Evolutionary conservation across 495 filamentous ascomycete genomes (phyloP).

Genomic region (Penicillium manginii): DNA sequence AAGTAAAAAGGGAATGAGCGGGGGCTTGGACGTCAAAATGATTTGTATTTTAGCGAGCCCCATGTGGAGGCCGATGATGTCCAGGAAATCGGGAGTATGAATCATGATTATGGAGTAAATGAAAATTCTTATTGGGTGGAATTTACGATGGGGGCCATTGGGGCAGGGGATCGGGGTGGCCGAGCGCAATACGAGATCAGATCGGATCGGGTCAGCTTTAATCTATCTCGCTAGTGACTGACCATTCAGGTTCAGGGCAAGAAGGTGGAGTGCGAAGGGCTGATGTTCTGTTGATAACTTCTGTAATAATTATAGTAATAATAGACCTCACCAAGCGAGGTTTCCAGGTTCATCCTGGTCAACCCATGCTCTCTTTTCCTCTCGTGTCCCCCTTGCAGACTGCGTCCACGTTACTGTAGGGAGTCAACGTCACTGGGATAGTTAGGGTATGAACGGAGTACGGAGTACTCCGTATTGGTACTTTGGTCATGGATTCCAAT

Average conservation of each 20-base stretch:
- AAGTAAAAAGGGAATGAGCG: slow-evolving; percentile 5
- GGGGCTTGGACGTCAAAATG: slow-evolving; percentile 12
- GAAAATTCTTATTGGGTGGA: slow-evolving; percentile 6
- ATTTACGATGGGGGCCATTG: neutral
- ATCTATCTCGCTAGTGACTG: slow-evolving; percentile 4
- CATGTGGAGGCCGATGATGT: slow-evolving; percentile 4
- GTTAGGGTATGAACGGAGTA: too few species aligned
- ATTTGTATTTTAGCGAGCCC: slow-evolving; percentile 8
- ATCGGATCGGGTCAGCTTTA: slow-evolving; percentile 5
- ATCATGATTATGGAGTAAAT: neutral
- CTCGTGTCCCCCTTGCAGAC: neutral
- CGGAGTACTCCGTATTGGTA: too few species aligned
- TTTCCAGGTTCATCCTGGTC: too few species aligned
- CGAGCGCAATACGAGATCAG: slow-evolving; percentile 6
- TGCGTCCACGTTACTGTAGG: neutral
- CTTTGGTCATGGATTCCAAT: too few species aligned
- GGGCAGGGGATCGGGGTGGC: neutral
- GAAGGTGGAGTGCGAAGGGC: slow-evolving; percentile 7
- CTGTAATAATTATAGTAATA: too few species aligned
- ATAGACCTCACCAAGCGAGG: too few species aligned
- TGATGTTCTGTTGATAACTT: too few species aligned
- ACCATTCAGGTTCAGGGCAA: slow-evolving; percentile 19
- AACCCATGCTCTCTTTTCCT: neutral
- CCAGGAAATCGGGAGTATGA: slow-evolving; percentile 11
- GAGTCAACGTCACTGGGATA: too few species aligned